Base-by-base conservation (phyloP, 2,329 filamentous ascomycete genomes). In the Fusarium ramigenum region DNA sequence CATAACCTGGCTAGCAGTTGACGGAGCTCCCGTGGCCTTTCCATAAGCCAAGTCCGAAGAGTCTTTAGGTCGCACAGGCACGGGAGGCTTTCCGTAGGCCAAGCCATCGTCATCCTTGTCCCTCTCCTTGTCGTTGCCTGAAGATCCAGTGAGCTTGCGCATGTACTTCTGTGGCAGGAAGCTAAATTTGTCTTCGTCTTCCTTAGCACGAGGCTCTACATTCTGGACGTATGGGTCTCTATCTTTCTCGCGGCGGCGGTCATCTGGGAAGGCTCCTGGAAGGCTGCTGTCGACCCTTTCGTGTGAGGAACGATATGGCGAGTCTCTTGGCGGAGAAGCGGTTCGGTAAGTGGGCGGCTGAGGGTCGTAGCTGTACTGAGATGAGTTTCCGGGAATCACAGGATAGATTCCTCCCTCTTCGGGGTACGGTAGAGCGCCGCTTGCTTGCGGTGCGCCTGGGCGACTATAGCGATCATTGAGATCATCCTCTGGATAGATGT, bases 121-220 rank as follows among this genome's bases (percentile, higher is more conserved):
- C 74, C 69, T 71, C 40, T 75, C 73, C 59, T 78, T 75, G 32
- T 81, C 79, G 39, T 77, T 72, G 37, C 80, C 74, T 18, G 72
- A 71, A 53, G 75, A 75, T n/a, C 74, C 77, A 30, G 66, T 63
- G 67, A 82, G 80, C 63, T 81, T 78, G 59, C 81, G 80, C 74
- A 82, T 82, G 71, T 88, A 87, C 74, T 87, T 88, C 69, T 84
- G 82, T 2, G 86, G 86, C 42, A 87, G 78, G 72, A 82, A 86
- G 63, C 84, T 83, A 52, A 87, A 77, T 73, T 80, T 82, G 57
- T 84, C 80, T 15, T 83, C 81, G 23, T 79, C 79, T 47, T 76
- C 67, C 56, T 74, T 70, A 36, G 63, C 47, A 40, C 47, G 60
- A 16, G 57, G 65, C 11, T 60, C 62, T 32, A 49, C 63, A 30